Conservation (phyloP, 306 rosid genomes). For the Ormosia emarginata region DNA sequence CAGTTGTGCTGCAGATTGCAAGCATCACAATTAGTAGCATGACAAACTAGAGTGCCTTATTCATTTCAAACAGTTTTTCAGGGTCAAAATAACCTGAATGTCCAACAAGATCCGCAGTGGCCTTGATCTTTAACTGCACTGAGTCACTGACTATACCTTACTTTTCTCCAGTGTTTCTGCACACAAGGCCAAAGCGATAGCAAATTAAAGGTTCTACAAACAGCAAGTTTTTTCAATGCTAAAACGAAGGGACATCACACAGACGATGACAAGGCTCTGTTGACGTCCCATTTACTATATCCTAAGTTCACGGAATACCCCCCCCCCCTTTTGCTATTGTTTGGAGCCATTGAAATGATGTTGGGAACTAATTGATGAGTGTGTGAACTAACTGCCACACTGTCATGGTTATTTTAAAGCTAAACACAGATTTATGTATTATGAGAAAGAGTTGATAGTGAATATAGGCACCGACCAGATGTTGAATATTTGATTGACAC, state of each 20-base stretch:
- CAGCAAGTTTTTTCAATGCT: background rate
- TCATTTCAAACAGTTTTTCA: background rate
- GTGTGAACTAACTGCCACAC: too few relatives aligned
- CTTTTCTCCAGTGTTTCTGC: constrained; percentile 95
- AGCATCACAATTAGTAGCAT: background rate
- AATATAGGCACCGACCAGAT: background rate
- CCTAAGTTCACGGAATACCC: too few relatives aligned
- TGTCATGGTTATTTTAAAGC: too few relatives aligned
- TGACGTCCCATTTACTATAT: too few relatives aligned
- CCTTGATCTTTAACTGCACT: constrained; percentile 81
- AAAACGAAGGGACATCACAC: too few relatives aligned
- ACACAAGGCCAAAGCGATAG: background rate
- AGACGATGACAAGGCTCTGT: too few relatives aligned
- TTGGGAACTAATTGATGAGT: too few relatives aligned
- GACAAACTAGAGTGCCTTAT: background rate
- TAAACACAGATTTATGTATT: too few relatives aligned
- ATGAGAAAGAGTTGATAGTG: too few relatives aligned
- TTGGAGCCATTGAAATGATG: too few relatives aligned
- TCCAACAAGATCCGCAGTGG: constrained; percentile 51
- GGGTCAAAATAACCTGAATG: constrained; percentile 36
- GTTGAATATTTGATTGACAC: background rate
- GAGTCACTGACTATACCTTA: constrained; percentile 52
- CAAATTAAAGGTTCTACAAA: background rate
- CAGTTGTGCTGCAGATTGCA: constrained; percentile 73
- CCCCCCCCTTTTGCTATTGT: too few relatives aligned